These are phyloP conservation scores for Populus tomentosa DNA, from an alignment of 441 rosid genomes.

Conservation along the genomic window DNA sequence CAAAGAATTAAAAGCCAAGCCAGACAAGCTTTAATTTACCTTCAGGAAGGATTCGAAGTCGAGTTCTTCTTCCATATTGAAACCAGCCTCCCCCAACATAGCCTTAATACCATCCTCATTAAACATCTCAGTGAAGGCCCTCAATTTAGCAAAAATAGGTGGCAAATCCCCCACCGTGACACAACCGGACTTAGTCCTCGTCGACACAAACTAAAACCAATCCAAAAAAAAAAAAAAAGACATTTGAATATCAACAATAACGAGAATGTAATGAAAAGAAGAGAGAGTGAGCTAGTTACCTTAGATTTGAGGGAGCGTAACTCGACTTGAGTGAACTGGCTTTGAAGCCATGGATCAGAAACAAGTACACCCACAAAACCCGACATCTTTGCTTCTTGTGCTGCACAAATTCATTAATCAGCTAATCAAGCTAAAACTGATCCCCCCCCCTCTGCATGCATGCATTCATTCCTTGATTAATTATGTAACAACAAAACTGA, in stretches of 20 bases:
- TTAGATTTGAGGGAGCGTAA: constrained; percentile 87
- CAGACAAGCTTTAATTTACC: constrained; percentile 32
- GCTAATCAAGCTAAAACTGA: neutral
- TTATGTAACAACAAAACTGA: neutral
- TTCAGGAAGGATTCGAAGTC: constrained; percentile 89
- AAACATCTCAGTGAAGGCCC: constrained; percentile 55
- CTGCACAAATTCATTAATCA: constrained; percentile 14
- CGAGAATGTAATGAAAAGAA: neutral
- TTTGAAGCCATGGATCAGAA: constrained; percentile 97
- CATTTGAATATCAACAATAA: neutral
- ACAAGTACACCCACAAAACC: constrained; percentile 86
- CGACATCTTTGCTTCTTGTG: constrained; percentile 49
- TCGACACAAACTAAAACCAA: constrained; percentile 53
- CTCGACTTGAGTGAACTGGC: constrained; percentile 99
- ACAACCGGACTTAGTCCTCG: constrained; percentile 46
- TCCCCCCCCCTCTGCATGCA: neutral
- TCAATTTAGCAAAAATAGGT: constrained; percentile 57
- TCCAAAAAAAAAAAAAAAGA: neutral
- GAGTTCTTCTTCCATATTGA: constrained; percentile 50
- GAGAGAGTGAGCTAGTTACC: constrained; percentile 28
- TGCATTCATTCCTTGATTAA: neutral
- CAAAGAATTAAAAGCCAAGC: constrained; percentile 2
- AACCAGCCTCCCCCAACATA: constrained; percentile 44
- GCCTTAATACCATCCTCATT: constrained; percentile 65
- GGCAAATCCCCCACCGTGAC: constrained; percentile 71